Evolutionary conservation across 169 alveolate species (phyloP), one percentile per base, ranked within the genome.

Genomic region (Eimeria sp.): DNA sequence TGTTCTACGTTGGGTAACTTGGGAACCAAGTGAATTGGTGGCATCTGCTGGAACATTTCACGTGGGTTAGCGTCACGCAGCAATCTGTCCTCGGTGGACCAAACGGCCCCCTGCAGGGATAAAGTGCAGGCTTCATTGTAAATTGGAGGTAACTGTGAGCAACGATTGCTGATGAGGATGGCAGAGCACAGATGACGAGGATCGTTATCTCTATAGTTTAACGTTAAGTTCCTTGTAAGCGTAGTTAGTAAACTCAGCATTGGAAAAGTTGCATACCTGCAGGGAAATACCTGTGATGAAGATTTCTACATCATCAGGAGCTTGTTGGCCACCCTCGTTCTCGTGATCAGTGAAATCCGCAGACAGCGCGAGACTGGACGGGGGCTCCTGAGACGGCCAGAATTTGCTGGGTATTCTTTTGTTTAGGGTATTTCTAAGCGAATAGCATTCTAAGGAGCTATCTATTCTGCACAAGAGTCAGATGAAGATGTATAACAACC

Each of bases 11-110:
- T 16, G 30, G 80, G 54, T 13, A 85, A 23, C 43, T 46, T 25
- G 18, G 93, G 82, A 43, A 46, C 52, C 82, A 85, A 85, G 68
- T 25, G 93, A 43, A 85, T 85, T 4, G 80, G 82, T 30, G 93
- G 93, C 93, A 85, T 62, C 62, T 64, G 82, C 62, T 85, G 93
- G 52, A 37, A 85, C 93, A 62, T 85, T 43, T 60, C 93, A 27
- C 14, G 78, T 0, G 93, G 93, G 20, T 64, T 85, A 6, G 93
- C 93, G 37, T 85, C 93, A 46, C 43, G 43, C 37, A 85, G 93
- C 62, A 40, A 4, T 60, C 46, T 10, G n/a, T 64, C 60, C 23
- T 85, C 93, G 16, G 33, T 62, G 10, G 93, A 85, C 93, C 93
- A 85, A 23, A 43, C 71, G 25, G 93, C 93, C 43, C 93, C 93